Conservation (phyloP, 306 rosid species). For the Begonia fuchsioides region DNA sequence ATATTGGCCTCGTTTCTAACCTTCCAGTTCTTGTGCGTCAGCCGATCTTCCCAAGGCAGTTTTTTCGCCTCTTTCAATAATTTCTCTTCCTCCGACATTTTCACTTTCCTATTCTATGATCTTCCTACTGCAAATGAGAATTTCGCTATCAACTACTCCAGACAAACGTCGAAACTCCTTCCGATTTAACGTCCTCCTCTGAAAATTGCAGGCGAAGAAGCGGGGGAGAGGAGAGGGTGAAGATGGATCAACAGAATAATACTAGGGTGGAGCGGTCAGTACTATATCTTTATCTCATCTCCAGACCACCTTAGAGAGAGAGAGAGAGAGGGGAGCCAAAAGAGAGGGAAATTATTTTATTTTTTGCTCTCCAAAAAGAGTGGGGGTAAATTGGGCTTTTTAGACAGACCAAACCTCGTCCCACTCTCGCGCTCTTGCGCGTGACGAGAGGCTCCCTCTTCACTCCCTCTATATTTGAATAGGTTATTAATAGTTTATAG, state of each 20-base stretch:
- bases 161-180: not conserved
- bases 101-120: not conserved
- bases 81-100: constrained; percentile 90
- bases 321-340: not conserved
- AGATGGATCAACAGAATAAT: not conserved
- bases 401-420: too few species aligned
- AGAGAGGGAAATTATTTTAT: constrained; percentile 5
- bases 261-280: constrained; percentile 6
- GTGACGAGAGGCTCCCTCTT: too few species aligned
- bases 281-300: constrained; percentile 5
- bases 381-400: constrained; percentile 8
- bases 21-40: constrained; percentile 95
- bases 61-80: constrained; percentile 92
- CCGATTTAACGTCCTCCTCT: not conserved
- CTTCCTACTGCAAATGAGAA: not conserved
- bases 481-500: too few species aligned
- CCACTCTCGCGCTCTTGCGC: too few species aligned
- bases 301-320: constrained; percentile 1
- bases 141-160: too few species aligned
- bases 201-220: not conserved
- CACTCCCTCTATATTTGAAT: too few species aligned
- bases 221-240: not conserved
- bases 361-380: constrained; percentile 7
- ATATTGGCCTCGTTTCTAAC: constrained; percentile 87
- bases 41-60: constrained; percentile 97